Evolutionary conservation across 805 yeast genomes (phyloP), one percentile per base, ranked within the genome.

Genomic region (Candida argentea): DNA sequence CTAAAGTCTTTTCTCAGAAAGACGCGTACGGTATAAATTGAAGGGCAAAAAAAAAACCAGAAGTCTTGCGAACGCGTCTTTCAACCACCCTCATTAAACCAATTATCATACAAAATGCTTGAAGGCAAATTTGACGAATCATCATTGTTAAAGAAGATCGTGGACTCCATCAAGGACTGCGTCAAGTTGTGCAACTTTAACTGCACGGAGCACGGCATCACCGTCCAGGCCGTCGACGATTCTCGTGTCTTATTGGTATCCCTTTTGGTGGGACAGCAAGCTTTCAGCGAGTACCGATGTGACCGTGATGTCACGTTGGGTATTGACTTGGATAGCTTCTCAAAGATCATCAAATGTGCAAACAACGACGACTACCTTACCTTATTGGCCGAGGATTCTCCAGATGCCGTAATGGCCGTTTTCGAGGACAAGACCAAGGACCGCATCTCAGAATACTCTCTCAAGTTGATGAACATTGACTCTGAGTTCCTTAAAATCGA

Each of bases 41-140:
- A n/a, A n/a, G n/a, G n/a, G n/a, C n/a, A n/a, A n/a, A n/a, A n/a
- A n/a, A n/a, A n/a, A n/a, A n/a, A n/a, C n/a, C n/a, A n/a, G n/a
- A n/a, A n/a, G n/a, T n/a, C n/a, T n/a, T n/a, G n/a, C n/a, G n/a
- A n/a, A n/a, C n/a, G n/a, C n/a, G n/a, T n/a, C n/a, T n/a, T n/a
- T n/a, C n/a, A n/a, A n/a, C n/a, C n/a, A n/a, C n/a, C n/a, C n/a
- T n/a, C n/a, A n/a, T n/a, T n/a, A n/a, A n/a, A n/a, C n/a, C n/a
- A n/a, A n/a, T n/a, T n/a, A n/a, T n/a, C n/a, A n/a, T n/a, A 18
- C 7, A 18, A 8, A 18, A 91, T 91, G 97, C 75, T 91, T 64
- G 98, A 91, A 74, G 97, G 95, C 42, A 87, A 86, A 66, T 83
- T 91, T 44, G 89, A 81, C 46, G 87, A 86, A 65, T 95, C 97